Conservation (phyloP, 2,329 filamentous ascomycete genomes). For the Cladophialophora carrionii region DNA sequence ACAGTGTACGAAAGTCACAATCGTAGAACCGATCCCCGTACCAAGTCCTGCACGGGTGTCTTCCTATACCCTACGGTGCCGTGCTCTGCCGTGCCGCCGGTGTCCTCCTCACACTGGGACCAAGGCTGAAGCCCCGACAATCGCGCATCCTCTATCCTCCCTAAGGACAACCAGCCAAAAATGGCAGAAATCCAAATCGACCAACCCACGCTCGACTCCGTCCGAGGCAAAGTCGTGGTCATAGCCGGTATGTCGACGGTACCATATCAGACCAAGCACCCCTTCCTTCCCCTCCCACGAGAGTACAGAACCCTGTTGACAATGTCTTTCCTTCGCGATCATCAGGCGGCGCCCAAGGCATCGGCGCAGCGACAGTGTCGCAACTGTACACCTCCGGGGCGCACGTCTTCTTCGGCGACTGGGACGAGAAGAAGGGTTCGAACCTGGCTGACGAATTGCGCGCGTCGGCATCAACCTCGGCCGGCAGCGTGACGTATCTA, state of each 20-base stretch:
- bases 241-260: slow-evolving; percentile 26
- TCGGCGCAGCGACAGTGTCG: slow-evolving; percentile 50
- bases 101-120: neutral
- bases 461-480: slow-evolving; percentile 5
- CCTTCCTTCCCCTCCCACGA: neutral
- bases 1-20: no score
- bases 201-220: slow-evolving; percentile 24
- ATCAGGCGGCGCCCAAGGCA: slow-evolving; percentile 47
- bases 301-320: neutral
- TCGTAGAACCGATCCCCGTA: no score
- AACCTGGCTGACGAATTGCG: slow-evolving; percentile 34
- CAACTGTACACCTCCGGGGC: slow-evolving; percentile 47
- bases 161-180: neutral
- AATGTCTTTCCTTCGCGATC: neutral
- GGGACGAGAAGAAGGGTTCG: slow-evolving; percentile 38
- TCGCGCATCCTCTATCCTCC: no score
- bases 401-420: slow-evolving; percentile 52
- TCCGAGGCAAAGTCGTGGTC: slow-evolving; percentile 34
- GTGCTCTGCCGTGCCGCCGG: neutral
- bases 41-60: neutral
- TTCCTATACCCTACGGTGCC: no score
- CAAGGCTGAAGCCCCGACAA: neutral
- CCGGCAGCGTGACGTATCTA: slow-evolving; percentile 34
- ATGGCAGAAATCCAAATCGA: slow-evolving; percentile 25
- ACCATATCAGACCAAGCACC: no score